phyloP scores from a whole-genome alignment of 2,329 filamentous ascomycete species.

The Waltergamsia citrina region DNA sequence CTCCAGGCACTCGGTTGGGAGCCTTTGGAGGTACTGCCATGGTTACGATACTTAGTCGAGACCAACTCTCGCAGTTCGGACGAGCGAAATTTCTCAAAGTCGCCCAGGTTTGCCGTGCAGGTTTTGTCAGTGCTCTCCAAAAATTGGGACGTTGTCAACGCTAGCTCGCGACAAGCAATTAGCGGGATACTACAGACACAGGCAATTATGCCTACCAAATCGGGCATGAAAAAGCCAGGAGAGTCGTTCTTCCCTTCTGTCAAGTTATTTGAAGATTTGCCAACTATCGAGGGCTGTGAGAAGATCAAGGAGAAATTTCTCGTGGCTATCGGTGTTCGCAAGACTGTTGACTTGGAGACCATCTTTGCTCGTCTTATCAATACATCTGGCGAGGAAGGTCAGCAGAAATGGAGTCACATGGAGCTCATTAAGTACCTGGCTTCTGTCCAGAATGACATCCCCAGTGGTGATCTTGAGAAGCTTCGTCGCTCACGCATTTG shows the following conservation, averaged over 20 bases:
- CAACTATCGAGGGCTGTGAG: conserved; percentile 65
- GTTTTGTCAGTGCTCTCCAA: conserved; percentile 77
- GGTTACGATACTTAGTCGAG: conserved; percentile 74
- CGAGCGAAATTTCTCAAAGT: conserved; percentile 61
- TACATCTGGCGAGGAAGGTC: conserved; percentile 43
- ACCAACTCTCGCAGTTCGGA: conserved; percentile 49
- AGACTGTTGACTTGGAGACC: conserved; percentile 88
- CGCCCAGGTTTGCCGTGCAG: conserved; percentile 64
- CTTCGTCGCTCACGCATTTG: conserved; percentile 73
- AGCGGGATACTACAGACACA: conserved; percentile 54
- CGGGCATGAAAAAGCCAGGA: conserved; percentile 75
- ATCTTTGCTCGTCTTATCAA: conserved; percentile 82
- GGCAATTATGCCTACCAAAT: conserved; percentile 79
- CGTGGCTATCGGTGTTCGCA: conserved; percentile 74
- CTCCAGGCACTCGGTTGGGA: conserved; percentile 79
- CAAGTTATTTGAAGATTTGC: conserved; percentile 88
- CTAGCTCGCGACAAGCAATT: conserved; percentile 55
- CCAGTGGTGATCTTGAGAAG: conserved; percentile 67
- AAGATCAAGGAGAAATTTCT: conserved; percentile 89
- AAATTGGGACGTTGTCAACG: conserved; percentile 75
- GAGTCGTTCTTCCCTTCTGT: conserved; percentile 93
- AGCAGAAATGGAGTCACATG: conserved; percentile 77
- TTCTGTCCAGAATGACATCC: conserved; percentile 84
- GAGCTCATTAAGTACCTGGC: conserved; percentile 92
- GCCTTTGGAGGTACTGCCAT: conserved; percentile 73